Evolutionary conservation across 1,139 yeast genomes (phyloP), one percentile per base, ranked within the genome.

Genomic region (Ogataea hybrid): DNA sequence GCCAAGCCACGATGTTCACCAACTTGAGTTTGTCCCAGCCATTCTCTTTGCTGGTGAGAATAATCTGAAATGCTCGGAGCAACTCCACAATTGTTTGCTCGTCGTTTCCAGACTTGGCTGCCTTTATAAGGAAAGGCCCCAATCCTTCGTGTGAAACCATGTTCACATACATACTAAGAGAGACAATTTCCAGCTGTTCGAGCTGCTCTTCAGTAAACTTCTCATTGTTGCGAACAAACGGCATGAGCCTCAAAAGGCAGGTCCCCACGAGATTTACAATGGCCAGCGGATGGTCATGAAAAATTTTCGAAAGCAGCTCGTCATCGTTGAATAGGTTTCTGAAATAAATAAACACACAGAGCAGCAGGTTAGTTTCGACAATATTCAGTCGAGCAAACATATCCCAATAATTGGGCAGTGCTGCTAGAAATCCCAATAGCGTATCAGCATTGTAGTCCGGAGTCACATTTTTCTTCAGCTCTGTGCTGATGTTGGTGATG

Each of bases 1-100:
- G 58, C 88, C 89, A 82, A 0, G 78, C 65, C 41, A 81, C 62
- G 11, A 82, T 64, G 2, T 72, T 73, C 0, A 76, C 70, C 9
- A 79, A 52, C 46, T 79, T 69, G 39, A 68, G 68, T 37, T 73
- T 73, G 42, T 71, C 68, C 85, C 86, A 81, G 22, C 64, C 65
- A 3, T 43, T 38, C 8, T 70, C 74, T 41, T 64, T 71, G 30
- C 77, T 71, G 0, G 83, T 73, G 2, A 75, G 59, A 1, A 76
- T 54, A 2, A 74, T 50, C 47, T 75, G 78, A 5, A 68, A 52
- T 5, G 66, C 52, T 39, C 61, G 61, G 30, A 74, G 44, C 16
- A 59, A 48, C 23, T 59, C 49, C 12, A 28, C 16, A 11, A 47
- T 40, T 2, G 50, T 44, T 2, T 56, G 42, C 20, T 56, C 56